Conservation (phyloP, 306 rosid species). For the Pyrus bretschneideri region DNA sequence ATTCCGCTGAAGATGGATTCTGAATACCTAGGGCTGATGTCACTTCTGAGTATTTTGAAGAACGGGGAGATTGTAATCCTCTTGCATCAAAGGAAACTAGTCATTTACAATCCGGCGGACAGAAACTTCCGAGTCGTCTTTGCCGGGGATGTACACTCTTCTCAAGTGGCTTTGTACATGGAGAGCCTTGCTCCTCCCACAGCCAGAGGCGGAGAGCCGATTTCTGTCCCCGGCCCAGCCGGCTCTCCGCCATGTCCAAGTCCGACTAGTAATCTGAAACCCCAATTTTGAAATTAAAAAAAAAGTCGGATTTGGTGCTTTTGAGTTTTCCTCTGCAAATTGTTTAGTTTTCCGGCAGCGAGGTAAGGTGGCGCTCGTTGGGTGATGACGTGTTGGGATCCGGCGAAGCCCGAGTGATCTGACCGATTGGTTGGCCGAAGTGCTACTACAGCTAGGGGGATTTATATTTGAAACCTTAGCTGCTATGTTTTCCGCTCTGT, state of each 20-base stretch:
- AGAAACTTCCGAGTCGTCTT: neutral
- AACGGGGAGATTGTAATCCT: neutral
- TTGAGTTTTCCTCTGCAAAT: neutral
- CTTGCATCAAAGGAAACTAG: conserved; percentile 2
- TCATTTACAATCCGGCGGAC: neutral
- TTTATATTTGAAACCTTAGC: neutral
- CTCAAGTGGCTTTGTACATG: neutral
- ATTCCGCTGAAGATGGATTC: conserved; percentile 14
- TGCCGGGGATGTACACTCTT: neutral
- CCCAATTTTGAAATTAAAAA: neutral
- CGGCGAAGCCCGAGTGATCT: conserved; percentile 21
- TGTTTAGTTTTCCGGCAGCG: neutral
- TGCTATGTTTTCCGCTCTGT: neutral
- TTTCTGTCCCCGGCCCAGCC: conserved; percentile 68
- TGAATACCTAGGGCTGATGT: conserved; percentile 9
- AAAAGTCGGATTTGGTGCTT: neutral
- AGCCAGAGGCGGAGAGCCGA: conserved; percentile 62
- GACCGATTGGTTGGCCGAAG: conserved; percentile 25
- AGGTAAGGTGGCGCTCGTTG: conserved; percentile 4
- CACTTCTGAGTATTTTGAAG: neutral
- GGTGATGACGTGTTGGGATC: conserved; percentile 8
- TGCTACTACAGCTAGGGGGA: conserved; percentile 10
- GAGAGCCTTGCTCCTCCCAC: neutral
- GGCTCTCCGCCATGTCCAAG: conserved; percentile 67
- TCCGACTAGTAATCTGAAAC: conserved; percentile 20